Conservation (phyloP, 768 basidiomycete species). For the Mycena metata region DNA sequence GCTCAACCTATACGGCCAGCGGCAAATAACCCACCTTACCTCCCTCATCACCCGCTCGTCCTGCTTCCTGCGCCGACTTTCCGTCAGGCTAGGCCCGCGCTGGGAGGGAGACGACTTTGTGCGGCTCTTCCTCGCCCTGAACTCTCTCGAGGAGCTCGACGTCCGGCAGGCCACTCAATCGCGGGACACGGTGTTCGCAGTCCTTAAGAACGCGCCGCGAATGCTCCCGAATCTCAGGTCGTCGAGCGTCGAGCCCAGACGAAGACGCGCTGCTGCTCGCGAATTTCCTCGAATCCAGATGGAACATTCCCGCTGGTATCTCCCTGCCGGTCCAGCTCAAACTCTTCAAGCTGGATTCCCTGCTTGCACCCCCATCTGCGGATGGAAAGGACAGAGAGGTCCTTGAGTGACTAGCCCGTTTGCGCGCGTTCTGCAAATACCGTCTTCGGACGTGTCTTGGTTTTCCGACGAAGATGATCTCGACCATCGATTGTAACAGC, state of each 20-base stretch:
- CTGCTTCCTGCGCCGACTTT: constrained; percentile 25
- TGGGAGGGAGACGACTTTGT: background rate
- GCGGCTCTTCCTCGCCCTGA: constrained; percentile 5
- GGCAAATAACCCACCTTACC: background rate
- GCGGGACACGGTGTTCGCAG: background rate
- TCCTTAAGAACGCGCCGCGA: constrained; percentile 1
- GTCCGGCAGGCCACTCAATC: background rate
- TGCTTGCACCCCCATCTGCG: constrained; percentile 1
- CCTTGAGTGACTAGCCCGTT: background rate
- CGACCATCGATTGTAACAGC: no score
- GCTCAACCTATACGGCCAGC: background rate
- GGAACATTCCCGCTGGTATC: background rate
- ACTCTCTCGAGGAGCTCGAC: constrained; percentile 24
- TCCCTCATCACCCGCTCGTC: constrained; percentile 6
- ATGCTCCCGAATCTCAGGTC: constrained; percentile 24
- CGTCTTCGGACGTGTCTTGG: constrained; percentile 7
- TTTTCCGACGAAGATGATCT: background rate
- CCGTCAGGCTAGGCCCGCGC: background rate
- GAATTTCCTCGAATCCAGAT: constrained; percentile 20
- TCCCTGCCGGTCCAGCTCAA: constrained; percentile 13
- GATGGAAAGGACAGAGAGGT: background rate
- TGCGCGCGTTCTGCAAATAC: constrained; percentile 21
- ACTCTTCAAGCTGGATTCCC: constrained; percentile 19
- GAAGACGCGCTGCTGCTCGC: constrained; percentile 15
- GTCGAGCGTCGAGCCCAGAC: constrained; percentile 7